phyloP scores from a whole-genome alignment of 2,329 filamentous ascomycete species.

The Xylariaceae sp. region DNA sequence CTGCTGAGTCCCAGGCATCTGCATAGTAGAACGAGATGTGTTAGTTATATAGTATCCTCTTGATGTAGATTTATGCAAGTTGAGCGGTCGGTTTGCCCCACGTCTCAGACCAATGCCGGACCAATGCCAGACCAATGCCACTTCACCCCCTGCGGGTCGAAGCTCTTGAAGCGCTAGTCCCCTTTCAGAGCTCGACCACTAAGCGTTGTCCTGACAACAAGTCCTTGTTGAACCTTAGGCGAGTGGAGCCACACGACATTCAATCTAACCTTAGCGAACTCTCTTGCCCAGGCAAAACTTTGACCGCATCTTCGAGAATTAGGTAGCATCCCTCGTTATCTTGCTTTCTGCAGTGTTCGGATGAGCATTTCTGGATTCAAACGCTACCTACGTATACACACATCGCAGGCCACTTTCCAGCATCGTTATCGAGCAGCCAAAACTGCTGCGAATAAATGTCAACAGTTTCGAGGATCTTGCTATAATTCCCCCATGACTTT shows the following conservation, averaged over 20 bases:
- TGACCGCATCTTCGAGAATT: slow-evolving; percentile 13
- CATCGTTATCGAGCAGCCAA: slow-evolving; percentile 15
- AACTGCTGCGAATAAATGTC: slow-evolving; percentile 12
- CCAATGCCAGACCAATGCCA: not conserved
- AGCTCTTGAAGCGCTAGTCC: not conserved
- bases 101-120: not conserved
- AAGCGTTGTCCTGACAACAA: slow-evolving; percentile 26
- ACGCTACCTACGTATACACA: slow-evolving; percentile 7
- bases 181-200: not conserved
- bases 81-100: slow-evolving; percentile 11
- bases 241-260: slow-evolving; percentile 21
- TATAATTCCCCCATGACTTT: slow-evolving; percentile 29
- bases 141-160: slow-evolving; percentile 1
- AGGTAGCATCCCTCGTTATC: slow-evolving; percentile 15
- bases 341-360: not conserved
- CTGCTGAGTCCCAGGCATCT: too few species aligned
- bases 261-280: slow-evolving; percentile 4
- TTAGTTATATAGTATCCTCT: too few species aligned
- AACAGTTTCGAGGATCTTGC: slow-evolving; percentile 19
- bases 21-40: too few species aligned
- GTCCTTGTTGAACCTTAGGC: slow-evolving; percentile 8
- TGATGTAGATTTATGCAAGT: too few species aligned
- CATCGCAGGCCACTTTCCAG: not conserved
- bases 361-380: slow-evolving; percentile 8
- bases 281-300: slow-evolving; percentile 21